These are phyloP conservation scores for Capsicum rhomboideum DNA, from an alignment of 257 asterid genomes.

Conservation along the genomic window DNA sequence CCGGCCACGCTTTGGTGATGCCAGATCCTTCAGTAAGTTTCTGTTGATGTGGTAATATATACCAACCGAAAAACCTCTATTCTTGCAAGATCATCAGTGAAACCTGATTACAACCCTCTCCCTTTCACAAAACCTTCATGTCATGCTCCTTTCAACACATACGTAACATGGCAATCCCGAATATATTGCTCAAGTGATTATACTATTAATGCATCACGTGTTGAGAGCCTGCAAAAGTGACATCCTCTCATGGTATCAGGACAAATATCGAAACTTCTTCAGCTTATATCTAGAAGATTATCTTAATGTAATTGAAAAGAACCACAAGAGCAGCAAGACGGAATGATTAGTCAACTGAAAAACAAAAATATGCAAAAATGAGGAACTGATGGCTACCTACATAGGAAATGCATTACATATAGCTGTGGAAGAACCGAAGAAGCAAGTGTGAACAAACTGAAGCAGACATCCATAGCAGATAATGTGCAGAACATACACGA, in stretches of 20 bases:
- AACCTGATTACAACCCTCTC: slow-evolving; percentile 28
- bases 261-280: slow-evolving; percentile 42
- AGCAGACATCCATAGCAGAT: slow-evolving; percentile 25
- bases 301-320: slow-evolving; percentile 17
- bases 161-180: slow-evolving; percentile 18
- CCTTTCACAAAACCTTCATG: slow-evolving; percentile 28
- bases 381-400: slow-evolving; percentile 28
- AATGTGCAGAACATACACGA: slow-evolving; percentile 22
- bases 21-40: slow-evolving; percentile 37
- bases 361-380: slow-evolving; percentile 12
- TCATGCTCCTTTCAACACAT: slow-evolving; percentile 45
- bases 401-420: slow-evolving; percentile 41
- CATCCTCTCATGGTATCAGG: slow-evolving; percentile 17
- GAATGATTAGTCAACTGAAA: slow-evolving; percentile 46
- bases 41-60: slow-evolving; percentile 37
- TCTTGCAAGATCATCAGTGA: slow-evolving; percentile 32
- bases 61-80: slow-evolving; percentile 17
- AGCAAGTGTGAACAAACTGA: slow-evolving; percentile 4
- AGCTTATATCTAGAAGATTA: slow-evolving; percentile 40
- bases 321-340: slow-evolving; percentile 26
- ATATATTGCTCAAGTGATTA: slow-evolving; percentile 29
- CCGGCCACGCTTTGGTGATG: slow-evolving; percentile 53
- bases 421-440: slow-evolving; percentile 25
- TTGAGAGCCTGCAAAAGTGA: slow-evolving; percentile 25
- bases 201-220: slow-evolving; percentile 21